Evolutionary conservation across 2,329 filamentous ascomycete genomes (phyloP), one percentile per base, ranked within the genome.

Genomic region (Trichoderma sp.): DNA sequence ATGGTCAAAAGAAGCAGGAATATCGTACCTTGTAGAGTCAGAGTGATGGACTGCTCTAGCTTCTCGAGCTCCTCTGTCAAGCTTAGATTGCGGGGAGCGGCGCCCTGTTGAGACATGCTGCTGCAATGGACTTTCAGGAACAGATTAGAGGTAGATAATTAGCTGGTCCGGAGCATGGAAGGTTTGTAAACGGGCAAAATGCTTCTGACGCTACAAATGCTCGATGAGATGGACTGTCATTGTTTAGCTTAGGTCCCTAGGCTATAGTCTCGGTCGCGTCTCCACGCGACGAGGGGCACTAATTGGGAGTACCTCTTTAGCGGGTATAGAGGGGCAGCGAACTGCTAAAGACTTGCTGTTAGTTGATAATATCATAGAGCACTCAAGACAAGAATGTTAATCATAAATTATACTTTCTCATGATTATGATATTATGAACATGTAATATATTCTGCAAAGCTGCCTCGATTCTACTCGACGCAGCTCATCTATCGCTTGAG

Each of bases 51-150:
- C 79, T 99, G 96, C 79, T 99, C 96, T 4, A 99, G 84, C 79
- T 91, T 94, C 82, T 99, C 96, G 65, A 99, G 85, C 84, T 99
- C 96, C 78, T 99, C 96, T 0, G 95, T 97, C 70, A 97, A 85
- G 5, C 93, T 93, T 70, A 98, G 83, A 59, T 82, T 85, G 70
- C 87, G 82, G 52, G 84, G 79, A 2, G 86, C 81, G 30, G 79
- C 76, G 54, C 81, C 81, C 24, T 83, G 79, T 68, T 83, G 82
- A 73, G 86, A 83, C 86, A 88, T 88, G 49, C 24, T 74, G 51
- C 28, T 43, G 16, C 16, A 18, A 32, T 26, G 28, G 32, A 21
- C 6, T 8, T 52, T 1, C 26, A 7, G 30, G 21, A 5, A 11
- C 8, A 28, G n/a, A 37, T 54, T 8, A 39, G 28, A n/a, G 18